A percentile compares a stretch with the other conserved stretches of the same genome.
Conservation (phyloP, 805 yeast genomes). For the Sugiyamaella boreocaroliniensis region DNA sequence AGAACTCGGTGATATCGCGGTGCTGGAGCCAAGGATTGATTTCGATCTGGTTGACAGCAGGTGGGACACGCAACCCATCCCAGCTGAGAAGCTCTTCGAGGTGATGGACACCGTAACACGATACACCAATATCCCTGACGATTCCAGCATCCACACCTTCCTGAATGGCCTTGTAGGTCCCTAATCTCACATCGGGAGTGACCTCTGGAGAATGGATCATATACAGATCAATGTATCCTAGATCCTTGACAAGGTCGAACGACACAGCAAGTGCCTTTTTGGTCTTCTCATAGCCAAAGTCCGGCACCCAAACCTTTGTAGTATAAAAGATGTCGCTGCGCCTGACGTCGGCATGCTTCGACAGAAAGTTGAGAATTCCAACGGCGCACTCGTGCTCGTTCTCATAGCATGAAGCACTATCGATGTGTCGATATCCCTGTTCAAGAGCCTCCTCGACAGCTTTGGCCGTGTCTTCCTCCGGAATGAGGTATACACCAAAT, state of each 20-base stretch:
- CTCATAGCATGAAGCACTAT: slow-evolving; percentile 60
- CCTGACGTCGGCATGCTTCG: slow-evolving; percentile 41
- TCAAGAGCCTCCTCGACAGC: slow-evolving; percentile 53
- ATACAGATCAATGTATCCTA: slow-evolving; percentile 60
- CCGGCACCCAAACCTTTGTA: slow-evolving; percentile 66
- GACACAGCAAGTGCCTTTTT: slow-evolving; percentile 53
- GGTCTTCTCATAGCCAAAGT: slow-evolving; percentile 56
- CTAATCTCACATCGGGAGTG: slow-evolving; percentile 14
- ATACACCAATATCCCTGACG: slow-evolving; percentile 53
- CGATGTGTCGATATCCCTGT: slow-evolving; percentile 68
- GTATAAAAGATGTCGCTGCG: slow-evolving; percentile 49
- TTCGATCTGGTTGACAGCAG: slow-evolving; percentile 78
- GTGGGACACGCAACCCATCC: slow-evolving; percentile 44
- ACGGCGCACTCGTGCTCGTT: slow-evolving; percentile 58
- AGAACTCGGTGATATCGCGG: slow-evolving; percentile 54
- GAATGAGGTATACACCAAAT: slow-evolving; percentile 46
- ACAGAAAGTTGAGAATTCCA: slow-evolving; percentile 49
- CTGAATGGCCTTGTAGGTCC: slow-evolving; percentile 35
- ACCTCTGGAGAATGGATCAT: slow-evolving; percentile 51
- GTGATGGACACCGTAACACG: slow-evolving; percentile 54
- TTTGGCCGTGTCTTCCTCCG: slow-evolving; percentile 25
- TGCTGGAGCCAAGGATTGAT: slow-evolving; percentile 79
- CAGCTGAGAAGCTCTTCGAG: slow-evolving; percentile 46
- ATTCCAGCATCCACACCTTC: slow-evolving; percentile 46
- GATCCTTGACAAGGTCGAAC: slow-evolving; percentile 41